Base-by-base conservation (phyloP, 306 rosid genomes). In the Calophaca sinica region DNA sequence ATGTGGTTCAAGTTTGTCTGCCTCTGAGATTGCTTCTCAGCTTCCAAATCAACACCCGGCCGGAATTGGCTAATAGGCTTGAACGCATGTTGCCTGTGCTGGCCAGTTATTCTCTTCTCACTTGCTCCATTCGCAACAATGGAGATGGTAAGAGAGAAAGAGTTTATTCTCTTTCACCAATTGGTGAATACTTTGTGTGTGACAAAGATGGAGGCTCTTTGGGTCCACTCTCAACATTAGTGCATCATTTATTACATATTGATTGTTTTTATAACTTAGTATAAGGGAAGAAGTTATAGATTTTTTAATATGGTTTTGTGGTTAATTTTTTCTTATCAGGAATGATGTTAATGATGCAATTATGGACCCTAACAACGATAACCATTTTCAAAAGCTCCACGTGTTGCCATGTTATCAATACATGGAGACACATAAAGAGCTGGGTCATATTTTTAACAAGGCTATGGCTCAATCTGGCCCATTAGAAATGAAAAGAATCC, bases 121-220 rank as follows among this genome's bases (percentile, higher is more conserved):
- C 1, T 11, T 77, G 81, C n/a, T 77, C 81, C 33, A 68, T 68
- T 68, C 75, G 70, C 29, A 77, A 1, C 6, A 48, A 36, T n/a
- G 70, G 26, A 68, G 46, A 68, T 8, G 81, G 81, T 5, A 77
- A 26, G 9, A 77, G 41, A 7, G 81, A 68, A 46, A 77, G 81
- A 26, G 62, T 68, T 26, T 77, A 58, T 48, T 44, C 6, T 7
- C 75, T 77, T 7, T 35, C 75, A 0, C 31, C 61, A 8, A 31
- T 58, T 58, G 81, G 75, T 10, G 20, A 15, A 33, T 77, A 58
- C 45, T 77, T 57, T 59, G 33, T 31, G 0, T n/a, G 0, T 60
- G 73, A 53, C 6, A 29, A 52, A 3, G 44, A 36, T 35, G 81
- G 75, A 14, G 39, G 13, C 10, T 77, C 81, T 38, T 7, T 68